A percentile compares a stretch with the other conserved stretches of the same genome.
These are phyloP conservation scores for Zangia roseola DNA, from an alignment of 768 basidiomycete genomes.

Conservation along the genomic window DNA sequence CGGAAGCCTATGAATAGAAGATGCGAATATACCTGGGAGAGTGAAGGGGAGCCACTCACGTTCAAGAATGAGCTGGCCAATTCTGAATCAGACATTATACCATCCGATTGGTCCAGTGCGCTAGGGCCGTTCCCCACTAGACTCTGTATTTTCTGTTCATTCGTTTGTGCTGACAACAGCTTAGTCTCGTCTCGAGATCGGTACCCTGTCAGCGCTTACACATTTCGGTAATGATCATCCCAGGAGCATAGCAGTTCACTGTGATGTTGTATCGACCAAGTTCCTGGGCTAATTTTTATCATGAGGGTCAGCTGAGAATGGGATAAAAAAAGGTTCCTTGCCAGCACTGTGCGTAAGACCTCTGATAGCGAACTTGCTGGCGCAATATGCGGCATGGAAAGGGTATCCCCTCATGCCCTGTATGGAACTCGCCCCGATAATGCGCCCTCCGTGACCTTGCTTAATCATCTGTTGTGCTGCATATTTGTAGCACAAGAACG, in stretches of 20 bases:
- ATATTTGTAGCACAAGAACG: constrained; percentile 62
- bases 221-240: constrained; percentile 30
- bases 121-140: no score
- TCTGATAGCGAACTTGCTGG: constrained; percentile 43
- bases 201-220: constrained; percentile 18
- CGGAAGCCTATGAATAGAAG: not conserved
- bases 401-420: constrained; percentile 7
- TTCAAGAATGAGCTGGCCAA: not conserved
- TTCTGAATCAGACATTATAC: not conserved
- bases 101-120: no score
- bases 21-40: not conserved
- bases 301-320: not conserved
- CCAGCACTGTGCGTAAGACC: constrained; percentile 41
- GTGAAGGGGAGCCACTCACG: constrained; percentile 2
- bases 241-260: constrained; percentile 42
- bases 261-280: constrained; percentile 36
- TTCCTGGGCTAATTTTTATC: constrained; percentile 23
- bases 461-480: constrained; percentile 61
- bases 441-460: constrained; percentile 51
- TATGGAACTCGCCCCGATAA: constrained; percentile 43
- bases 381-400: constrained; percentile 24
- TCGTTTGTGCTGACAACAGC: no score
- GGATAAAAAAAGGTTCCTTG: constrained; percentile 6
- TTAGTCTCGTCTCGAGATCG: not conserved
- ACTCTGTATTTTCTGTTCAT: no score